These are phyloP conservation scores for Fusarium heterosporum DNA, from an alignment of 2,329 filamentous ascomycete genomes.

Conservation along the genomic window DNA sequence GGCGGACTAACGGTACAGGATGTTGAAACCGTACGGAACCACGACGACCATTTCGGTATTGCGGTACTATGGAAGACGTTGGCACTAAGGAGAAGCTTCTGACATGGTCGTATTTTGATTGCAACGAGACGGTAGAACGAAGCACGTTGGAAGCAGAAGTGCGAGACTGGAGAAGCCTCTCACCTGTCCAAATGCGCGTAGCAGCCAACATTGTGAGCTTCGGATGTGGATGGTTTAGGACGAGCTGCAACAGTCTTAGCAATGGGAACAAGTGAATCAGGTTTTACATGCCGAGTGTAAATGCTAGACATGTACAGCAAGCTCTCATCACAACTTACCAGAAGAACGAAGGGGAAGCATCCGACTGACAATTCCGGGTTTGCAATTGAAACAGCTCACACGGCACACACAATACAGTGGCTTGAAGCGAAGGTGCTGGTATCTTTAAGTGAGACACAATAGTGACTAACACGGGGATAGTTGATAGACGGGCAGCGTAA, in stretches of 20 bases:
- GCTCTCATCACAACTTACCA: constrained; percentile 17
- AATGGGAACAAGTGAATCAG: not conserved
- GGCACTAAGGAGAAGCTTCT: constrained; percentile 63
- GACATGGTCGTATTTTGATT: constrained; percentile 40
- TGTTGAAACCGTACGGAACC: constrained; percentile 59
- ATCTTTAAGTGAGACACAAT: constrained; percentile 20
- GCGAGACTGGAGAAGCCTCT: constrained; percentile 43
- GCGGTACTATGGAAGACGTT: constrained; percentile 59
- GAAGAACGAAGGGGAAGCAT: constrained; percentile 16
- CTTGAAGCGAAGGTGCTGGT: constrained; percentile 1
- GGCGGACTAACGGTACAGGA: constrained; percentile 58
- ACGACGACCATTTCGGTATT: constrained; percentile 57
- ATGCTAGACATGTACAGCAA: not conserved
- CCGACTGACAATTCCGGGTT: constrained; percentile 13
- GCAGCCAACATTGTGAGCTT: constrained; percentile 42
- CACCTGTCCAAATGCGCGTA: constrained; percentile 47
- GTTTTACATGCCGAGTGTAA: not conserved
- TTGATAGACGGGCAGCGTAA: constrained; percentile 16
- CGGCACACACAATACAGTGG: constrained; percentile 1
- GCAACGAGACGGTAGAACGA: constrained; percentile 27
- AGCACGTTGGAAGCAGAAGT: constrained; percentile 22
- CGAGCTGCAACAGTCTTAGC: constrained; percentile 10
- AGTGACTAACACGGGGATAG: constrained; percentile 17
- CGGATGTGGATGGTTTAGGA: constrained; percentile 4
- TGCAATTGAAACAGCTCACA: constrained; percentile 16